Conservation (phyloP, 1,284 basidiomycete species). For the Tetrapyrgos nigripes region DNA sequence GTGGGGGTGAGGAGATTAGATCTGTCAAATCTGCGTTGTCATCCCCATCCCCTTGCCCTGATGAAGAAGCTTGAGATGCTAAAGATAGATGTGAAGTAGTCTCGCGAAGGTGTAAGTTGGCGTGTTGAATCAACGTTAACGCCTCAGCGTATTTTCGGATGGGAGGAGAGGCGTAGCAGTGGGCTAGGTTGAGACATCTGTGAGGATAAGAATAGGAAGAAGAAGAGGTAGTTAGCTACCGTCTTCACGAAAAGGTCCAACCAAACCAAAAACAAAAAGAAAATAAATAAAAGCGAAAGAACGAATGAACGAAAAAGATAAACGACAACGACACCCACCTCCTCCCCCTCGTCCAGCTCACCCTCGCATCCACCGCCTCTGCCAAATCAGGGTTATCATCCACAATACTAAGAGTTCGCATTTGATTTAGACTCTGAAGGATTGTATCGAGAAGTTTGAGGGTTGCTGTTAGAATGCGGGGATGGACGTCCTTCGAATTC, state of each 20-base stretch:
- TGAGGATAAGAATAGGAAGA: slow-evolving; percentile 6
- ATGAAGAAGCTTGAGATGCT: too few relatives aligned
- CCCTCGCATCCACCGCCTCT: slow-evolving; percentile 75
- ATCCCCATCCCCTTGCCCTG: too few relatives aligned
- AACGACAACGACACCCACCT: too few relatives aligned
- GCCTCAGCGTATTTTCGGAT: slow-evolving; percentile 77
- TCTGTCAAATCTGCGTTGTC: too few relatives aligned
- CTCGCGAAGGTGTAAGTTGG: slow-evolving; percentile 74
- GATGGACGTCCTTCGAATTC: too few relatives aligned
- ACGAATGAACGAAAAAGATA: too few relatives aligned
- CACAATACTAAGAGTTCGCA: slow-evolving; percentile 83
- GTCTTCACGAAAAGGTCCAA: too few relatives aligned
- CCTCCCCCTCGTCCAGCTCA: too few relatives aligned
- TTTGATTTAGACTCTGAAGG: slow-evolving; percentile 83
- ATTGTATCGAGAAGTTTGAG: slow-evolving; percentile 90
- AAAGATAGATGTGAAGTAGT: slow-evolving; percentile 56
- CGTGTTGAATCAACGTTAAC: slow-evolving; percentile 71
- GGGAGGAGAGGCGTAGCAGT: slow-evolving; percentile 72
- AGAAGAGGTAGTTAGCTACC: not conserved
- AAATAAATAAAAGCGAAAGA: too few relatives aligned
- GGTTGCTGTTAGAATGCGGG: too few relatives aligned
- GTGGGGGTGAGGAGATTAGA: slow-evolving; percentile 46
- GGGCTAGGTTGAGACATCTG: slow-evolving; percentile 75
- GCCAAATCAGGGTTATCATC: slow-evolving; percentile 88
- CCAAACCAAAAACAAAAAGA: too few relatives aligned